Conservation (phyloP, 768 basidiomycete genomes). For the Boletus edulis region DNA sequence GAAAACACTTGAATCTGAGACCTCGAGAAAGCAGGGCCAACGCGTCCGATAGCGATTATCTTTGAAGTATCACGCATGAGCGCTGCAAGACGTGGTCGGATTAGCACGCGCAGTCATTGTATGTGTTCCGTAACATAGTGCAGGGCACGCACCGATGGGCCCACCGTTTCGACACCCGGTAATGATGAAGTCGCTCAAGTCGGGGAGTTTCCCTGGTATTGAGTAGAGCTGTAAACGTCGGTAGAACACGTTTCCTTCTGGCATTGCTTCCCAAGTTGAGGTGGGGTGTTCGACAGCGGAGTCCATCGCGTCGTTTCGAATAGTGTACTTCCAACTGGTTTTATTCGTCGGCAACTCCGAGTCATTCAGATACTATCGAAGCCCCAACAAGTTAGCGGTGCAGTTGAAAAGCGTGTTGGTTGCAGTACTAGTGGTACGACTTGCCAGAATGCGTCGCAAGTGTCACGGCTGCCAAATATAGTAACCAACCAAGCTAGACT, state of each 20-base stretch:
- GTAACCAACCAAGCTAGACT: neutral
- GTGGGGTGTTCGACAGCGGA: slow-evolving; percentile 69
- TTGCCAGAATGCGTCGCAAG: too few relatives aligned
- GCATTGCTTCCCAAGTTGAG: slow-evolving; percentile 87
- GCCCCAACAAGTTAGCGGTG: too few relatives aligned
- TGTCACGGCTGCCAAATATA: neutral
- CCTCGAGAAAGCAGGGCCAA: slow-evolving; percentile 57
- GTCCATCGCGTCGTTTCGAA: slow-evolving; percentile 21
- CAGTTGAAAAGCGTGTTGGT: too few relatives aligned
- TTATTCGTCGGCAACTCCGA: too few relatives aligned
- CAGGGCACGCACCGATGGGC: slow-evolving; percentile 65
- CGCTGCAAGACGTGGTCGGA: slow-evolving; percentile 44
- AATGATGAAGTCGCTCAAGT: slow-evolving; percentile 75
- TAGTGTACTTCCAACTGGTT: neutral
- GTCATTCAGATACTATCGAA: too few relatives aligned
- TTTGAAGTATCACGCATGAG: slow-evolving; percentile 84
- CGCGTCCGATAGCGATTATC: slow-evolving; percentile 66
- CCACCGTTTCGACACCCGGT: slow-evolving; percentile 86
- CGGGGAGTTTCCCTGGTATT: slow-evolving; percentile 72
- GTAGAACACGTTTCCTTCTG: slow-evolving; percentile 85
- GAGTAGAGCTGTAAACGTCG: slow-evolving; percentile 81
- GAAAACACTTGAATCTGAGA: slow-evolving; percentile 88
- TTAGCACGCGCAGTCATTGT: slow-evolving; percentile 1
- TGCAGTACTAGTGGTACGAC: too few relatives aligned
- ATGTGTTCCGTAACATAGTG: neutral